phyloP scores from a whole-genome alignment of 768 basidiomycete genomes.

The Amanita polypyramis region DNA sequence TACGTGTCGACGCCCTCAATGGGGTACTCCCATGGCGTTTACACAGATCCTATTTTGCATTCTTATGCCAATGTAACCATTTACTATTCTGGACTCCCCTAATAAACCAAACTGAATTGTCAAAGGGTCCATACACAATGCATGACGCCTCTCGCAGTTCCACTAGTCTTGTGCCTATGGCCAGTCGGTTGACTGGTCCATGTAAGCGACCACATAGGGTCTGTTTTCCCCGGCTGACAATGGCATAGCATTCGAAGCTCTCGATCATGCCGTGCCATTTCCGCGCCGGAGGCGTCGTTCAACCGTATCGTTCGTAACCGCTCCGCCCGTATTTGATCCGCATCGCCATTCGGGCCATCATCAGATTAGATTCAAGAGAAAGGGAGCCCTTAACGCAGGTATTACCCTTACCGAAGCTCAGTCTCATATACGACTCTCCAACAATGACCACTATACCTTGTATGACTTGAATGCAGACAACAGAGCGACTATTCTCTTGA shows the following conservation, averaged over 20 bases:
- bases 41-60: constrained; percentile 28
- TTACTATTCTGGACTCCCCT: neutral
- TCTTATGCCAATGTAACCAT: constrained; percentile 16
- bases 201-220: constrained; percentile 19
- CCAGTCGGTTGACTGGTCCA: constrained; percentile 29
- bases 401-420: constrained; percentile 64
- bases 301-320: constrained; percentile 35
- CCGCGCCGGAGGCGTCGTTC: constrained; percentile 38
- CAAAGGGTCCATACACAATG: neutral
- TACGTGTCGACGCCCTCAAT: constrained; percentile 21
- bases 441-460: constrained; percentile 49
- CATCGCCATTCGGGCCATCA: constrained; percentile 39
- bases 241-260: constrained; percentile 45
- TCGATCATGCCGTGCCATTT: constrained; percentile 26
- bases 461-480: constrained; percentile 58
- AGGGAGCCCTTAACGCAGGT: constrained; percentile 53
- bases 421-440: constrained; percentile 48
- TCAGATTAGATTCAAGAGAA: constrained; percentile 65
- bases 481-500: constrained; percentile 48
- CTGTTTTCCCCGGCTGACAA: neutral
- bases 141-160: constrained; percentile 1
- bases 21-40: constrained; percentile 23
- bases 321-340: constrained; percentile 27
- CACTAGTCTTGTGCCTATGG: constrained; percentile 24
- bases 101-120: neutral